A percentile compares a stretch with the other conserved stretches of the same genome.
Evolutionary conservation across 768 basidiomycete genomes (phyloP).

Genomic region (Macrolepiota fuliginosa): DNA sequence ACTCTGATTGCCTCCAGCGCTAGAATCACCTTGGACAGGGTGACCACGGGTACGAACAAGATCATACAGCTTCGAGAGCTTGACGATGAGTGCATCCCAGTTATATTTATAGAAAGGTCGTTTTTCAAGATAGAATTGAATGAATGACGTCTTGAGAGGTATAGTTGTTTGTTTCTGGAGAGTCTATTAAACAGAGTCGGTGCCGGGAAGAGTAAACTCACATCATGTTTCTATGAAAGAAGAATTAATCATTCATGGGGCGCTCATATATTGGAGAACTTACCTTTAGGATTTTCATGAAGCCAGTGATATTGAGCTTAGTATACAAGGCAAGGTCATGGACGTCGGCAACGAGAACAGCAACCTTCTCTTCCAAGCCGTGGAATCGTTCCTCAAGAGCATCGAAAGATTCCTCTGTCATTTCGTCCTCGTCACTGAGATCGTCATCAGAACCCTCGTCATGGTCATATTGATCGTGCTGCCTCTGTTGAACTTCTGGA

Average conservation of each 20-base stretch:
- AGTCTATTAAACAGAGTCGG: background rate
- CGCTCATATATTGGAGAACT: slow-evolving; percentile 12
- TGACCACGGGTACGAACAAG: slow-evolving; percentile 94
- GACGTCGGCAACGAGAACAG: slow-evolving; percentile 89
- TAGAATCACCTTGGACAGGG: slow-evolving; percentile 90
- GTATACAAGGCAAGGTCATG: slow-evolving; percentile 91
- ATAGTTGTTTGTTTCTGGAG: slow-evolving; percentile 88
- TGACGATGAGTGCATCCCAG: slow-evolving; percentile 94
- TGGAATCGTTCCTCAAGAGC: slow-evolving; percentile 86
- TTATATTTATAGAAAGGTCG: slow-evolving; percentile 97
- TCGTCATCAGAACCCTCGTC: slow-evolving; percentile 75
- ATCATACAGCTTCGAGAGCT: slow-evolving; percentile 92
- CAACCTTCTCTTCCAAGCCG: slow-evolving; percentile 89
- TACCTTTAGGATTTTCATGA: slow-evolving; percentile 97
- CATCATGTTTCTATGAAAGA: slow-evolving; percentile 82
- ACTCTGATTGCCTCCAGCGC: slow-evolving; percentile 92
- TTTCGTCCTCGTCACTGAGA: slow-evolving; percentile 33
- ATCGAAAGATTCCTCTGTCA: slow-evolving; percentile 56
- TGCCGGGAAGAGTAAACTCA: slow-evolving; percentile 29
- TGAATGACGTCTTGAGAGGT: slow-evolving; percentile 81
- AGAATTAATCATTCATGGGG: background rate
- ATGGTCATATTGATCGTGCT: slow-evolving; percentile 40
- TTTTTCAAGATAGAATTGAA: slow-evolving; percentile 89
- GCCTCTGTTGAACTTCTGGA: slow-evolving; percentile 53
- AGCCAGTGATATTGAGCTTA: slow-evolving; percentile 97